These are phyloP conservation scores for Lasiodiplodia hormozganensis DNA, from an alignment of 2,329 filamentous ascomycete species.

Conservation along the genomic window DNA sequence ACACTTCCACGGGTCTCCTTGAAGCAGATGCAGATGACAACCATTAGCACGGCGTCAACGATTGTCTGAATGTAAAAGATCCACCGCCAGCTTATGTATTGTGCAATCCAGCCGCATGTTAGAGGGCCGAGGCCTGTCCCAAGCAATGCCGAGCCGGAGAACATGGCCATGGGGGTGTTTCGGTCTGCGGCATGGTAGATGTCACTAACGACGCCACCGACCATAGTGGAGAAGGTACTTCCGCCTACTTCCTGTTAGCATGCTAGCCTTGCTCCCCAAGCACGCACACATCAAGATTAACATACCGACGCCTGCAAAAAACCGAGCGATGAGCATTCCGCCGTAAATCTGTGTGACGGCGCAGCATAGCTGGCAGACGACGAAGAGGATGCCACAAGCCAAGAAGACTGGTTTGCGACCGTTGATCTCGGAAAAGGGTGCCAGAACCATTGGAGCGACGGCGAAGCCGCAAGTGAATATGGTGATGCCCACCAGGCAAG, in stretches of 20 bases:
- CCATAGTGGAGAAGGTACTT: slow-evolving; percentile 84
- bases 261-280: background rate
- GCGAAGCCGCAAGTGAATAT: slow-evolving; percentile 82
- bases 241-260: slow-evolving; percentile 56
- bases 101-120: slow-evolving; percentile 71
- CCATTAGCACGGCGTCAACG: slow-evolving; percentile 66
- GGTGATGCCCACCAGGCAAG: slow-evolving; percentile 77
- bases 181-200: slow-evolving; percentile 79
- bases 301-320: slow-evolving; percentile 70
- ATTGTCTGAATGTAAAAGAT: slow-evolving; percentile 88
- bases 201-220: slow-evolving; percentile 90
- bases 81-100: slow-evolving; percentile 79
- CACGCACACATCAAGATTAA: background rate
- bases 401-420: slow-evolving; percentile 85
- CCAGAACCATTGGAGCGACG: slow-evolving; percentile 84
- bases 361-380: slow-evolving; percentile 74
- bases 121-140: slow-evolving; percentile 83
- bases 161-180: slow-evolving; percentile 90
- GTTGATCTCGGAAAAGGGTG: slow-evolving; percentile 87
- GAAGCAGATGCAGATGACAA: slow-evolving; percentile 73
- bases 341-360: slow-evolving; percentile 72
- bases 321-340: slow-evolving; percentile 77
- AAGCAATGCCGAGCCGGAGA: slow-evolving; percentile 77
- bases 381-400: slow-evolving; percentile 73
- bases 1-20: slow-evolving; percentile 84